Conservation (phyloP, 345 rosid species). For the Syzygium jambos region DNA sequence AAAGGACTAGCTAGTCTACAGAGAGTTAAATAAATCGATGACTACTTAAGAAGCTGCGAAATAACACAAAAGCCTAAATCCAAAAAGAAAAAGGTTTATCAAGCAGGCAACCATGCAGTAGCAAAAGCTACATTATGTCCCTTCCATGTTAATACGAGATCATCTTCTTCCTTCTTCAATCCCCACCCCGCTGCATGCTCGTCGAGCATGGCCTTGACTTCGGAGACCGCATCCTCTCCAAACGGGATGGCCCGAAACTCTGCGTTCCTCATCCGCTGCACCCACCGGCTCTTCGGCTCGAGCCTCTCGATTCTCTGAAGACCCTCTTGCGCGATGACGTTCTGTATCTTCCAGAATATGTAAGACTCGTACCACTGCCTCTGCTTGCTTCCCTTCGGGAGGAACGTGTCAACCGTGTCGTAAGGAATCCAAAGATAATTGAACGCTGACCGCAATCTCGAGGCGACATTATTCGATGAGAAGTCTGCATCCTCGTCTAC, state of each 20-base stretch:
- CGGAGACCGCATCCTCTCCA: slow-evolving; percentile 44
- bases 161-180: slow-evolving; percentile 70
- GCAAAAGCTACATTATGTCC: slow-evolving; percentile 95
- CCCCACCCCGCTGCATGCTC: slow-evolving; percentile 97
- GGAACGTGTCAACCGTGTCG: slow-evolving; percentile 69
- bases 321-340: slow-evolving; percentile 76
- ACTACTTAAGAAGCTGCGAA: background rate
- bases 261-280: slow-evolving; percentile 59
- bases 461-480: slow-evolving; percentile 46
- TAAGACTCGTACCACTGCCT: slow-evolving; percentile 80
- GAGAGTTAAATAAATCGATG: background rate
- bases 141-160: slow-evolving; percentile 89
- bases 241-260: slow-evolving; percentile 39
- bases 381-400: slow-evolving; percentile 61
- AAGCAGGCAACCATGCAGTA: slow-evolving; percentile 64
- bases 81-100: background rate
- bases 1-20: background rate
- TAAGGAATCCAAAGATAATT: slow-evolving; percentile 90
- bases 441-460: slow-evolving; percentile 59
- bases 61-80: background rate
- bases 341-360: slow-evolving; percentile 76
- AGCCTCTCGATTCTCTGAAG: slow-evolving; percentile 63
- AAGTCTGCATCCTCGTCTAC: slow-evolving; percentile 87
- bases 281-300: slow-evolving; percentile 68
- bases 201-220: slow-evolving; percentile 72